Evolutionary conservation across 805 yeast species (phyloP).

Genomic region (Middelhovenomyces tepae): DNA sequence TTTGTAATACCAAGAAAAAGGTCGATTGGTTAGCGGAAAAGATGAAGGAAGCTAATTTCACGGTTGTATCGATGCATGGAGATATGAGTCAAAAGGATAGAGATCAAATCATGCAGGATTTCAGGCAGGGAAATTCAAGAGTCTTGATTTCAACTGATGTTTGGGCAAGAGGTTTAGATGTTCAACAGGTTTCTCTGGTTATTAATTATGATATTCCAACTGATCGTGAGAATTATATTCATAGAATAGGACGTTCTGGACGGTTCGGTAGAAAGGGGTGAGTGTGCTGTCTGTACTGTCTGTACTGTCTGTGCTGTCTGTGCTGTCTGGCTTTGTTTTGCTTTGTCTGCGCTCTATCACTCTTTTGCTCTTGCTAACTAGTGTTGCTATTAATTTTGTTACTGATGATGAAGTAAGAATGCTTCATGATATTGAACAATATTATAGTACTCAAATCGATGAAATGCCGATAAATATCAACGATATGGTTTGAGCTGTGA

Average conservation of each 20-base stretch:
- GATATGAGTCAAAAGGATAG: constrained; percentile 94
- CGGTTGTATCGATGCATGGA: constrained; percentile 94
- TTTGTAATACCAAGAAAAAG: constrained; percentile 94
- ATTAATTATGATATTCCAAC: constrained; percentile 91
- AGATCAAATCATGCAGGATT: constrained; percentile 90
- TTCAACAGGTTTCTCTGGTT: constrained; percentile 93
- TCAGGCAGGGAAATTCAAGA: constrained; percentile 87
- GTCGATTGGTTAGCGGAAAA: constrained; percentile 84
- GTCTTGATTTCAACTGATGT: constrained; percentile 94
- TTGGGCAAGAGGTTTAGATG: constrained; percentile 98
- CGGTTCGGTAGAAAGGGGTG: constrained; percentile 89
- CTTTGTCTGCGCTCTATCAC: neutral
- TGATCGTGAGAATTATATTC: constrained; percentile 92
- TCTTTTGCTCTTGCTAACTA: neutral
- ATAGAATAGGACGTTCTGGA: constrained; percentile 97
- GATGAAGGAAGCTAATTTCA: constrained; percentile 72
- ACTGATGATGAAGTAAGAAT: constrained; percentile 68
- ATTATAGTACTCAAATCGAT: constrained; percentile 78
- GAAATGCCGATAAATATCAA: constrained; percentile 87
- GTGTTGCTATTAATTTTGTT: constrained; percentile 86
- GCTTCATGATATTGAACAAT: constrained; percentile 76
- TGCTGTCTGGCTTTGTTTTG: neutral
- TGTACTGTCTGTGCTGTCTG: neutral
- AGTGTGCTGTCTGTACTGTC: constrained; percentile 28
- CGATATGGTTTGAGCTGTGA: constrained; percentile 27